Evolutionary conservation across 2,329 filamentous ascomycete genomes (phyloP).

Genomic region (Monosporascus sp.): DNA sequence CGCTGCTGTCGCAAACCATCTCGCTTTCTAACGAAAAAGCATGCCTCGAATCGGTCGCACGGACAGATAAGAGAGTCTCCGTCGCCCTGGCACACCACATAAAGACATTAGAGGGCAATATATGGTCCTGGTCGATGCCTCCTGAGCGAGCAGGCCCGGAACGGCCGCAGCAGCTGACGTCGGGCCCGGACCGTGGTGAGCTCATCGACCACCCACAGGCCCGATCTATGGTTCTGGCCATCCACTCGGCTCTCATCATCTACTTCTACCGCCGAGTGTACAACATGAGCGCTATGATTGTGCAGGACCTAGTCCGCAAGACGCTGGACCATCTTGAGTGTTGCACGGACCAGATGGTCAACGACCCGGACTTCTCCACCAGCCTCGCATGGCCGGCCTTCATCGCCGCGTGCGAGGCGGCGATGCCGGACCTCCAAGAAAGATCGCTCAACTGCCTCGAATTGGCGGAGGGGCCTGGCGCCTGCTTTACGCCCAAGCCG

Average conservation of each 20-base stretch:
- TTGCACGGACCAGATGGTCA: slow-evolving; percentile 25
- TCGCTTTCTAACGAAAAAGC: slow-evolving; percentile 38
- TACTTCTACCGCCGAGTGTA: slow-evolving; percentile 41
- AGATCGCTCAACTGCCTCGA: slow-evolving; percentile 17
- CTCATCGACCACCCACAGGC: slow-evolving; percentile 14
- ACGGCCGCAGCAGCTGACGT: neutral
- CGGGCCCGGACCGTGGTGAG: neutral
- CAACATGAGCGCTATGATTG: slow-evolving; percentile 32
- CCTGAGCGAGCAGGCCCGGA: neutral
- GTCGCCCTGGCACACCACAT: slow-evolving; percentile 22
- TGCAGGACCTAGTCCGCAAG: slow-evolving; percentile 32
- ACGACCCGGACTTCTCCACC: slow-evolving; percentile 31
- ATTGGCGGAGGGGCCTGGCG: slow-evolving; percentile 21
- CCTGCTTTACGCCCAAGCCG: slow-evolving; percentile 20
- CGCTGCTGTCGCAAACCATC: slow-evolving; percentile 35
- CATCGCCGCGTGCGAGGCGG: slow-evolving; percentile 37
- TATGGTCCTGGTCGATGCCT: slow-evolving; percentile 24
- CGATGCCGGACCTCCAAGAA: slow-evolving; percentile 29
- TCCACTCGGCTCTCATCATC: slow-evolving; percentile 37
- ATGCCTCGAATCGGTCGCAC: slow-evolving; percentile 17
- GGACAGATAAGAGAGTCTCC: slow-evolving; percentile 18
- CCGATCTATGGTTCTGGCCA: slow-evolving; percentile 29
- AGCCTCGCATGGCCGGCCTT: slow-evolving; percentile 39
- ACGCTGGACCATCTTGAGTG: slow-evolving; percentile 31
- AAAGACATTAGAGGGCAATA: slow-evolving; percentile 26